phyloP scores from a whole-genome alignment of 2,329 filamentous ascomycete species.

The Talaromyces sp. region DNA sequence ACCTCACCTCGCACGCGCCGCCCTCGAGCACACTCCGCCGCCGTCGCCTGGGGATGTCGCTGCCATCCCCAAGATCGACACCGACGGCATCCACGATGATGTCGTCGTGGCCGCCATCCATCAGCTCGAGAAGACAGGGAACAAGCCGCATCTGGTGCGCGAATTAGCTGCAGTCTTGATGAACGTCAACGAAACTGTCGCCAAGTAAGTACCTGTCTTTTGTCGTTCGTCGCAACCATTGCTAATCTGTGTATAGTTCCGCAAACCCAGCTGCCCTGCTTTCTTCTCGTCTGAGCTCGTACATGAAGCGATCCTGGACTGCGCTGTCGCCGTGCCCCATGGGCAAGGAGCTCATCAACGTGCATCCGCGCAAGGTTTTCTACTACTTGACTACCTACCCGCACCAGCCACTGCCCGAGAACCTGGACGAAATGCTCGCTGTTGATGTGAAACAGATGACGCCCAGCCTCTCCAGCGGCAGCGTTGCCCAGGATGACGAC shows the following conservation, averaged over 20 bases:
- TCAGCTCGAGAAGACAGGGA: conserved; percentile 82
- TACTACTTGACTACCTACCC: conserved; percentile 90
- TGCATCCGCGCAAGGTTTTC: conserved; percentile 91
- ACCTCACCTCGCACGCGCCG: conserved; percentile 36
- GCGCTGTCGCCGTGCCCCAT: conserved; percentile 76
- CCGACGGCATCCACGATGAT: conserved; percentile 84
- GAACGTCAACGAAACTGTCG: conserved; percentile 72
- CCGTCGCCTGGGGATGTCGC: conserved; percentile 60
- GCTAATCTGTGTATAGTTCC: conserved; percentile 49
- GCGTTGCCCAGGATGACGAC: conserved; percentile 67
- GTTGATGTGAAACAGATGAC: conserved; percentile 64
- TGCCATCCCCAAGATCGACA: conserved; percentile 59
- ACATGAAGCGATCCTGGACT: conserved; percentile 82
- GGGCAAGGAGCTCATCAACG: conserved; percentile 85
- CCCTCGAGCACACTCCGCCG: conserved; percentile 70
- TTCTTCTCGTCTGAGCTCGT: conserved; percentile 82
- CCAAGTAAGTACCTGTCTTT: conserved; percentile 65
- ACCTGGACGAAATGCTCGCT: conserved; percentile 48
- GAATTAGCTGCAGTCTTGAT: conserved; percentile 79
- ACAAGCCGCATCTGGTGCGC: conserved; percentile 90
- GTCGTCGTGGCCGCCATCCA: conserved; percentile 88
- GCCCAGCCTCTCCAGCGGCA: conserved; percentile 73
- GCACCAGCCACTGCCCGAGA: conserved; percentile 73
- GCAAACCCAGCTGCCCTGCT: conserved; percentile 94
- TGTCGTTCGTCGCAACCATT: neutral